Base-by-base conservation (phyloP, 768 basidiomycete species). In the Leccinum imitatum region DNA sequence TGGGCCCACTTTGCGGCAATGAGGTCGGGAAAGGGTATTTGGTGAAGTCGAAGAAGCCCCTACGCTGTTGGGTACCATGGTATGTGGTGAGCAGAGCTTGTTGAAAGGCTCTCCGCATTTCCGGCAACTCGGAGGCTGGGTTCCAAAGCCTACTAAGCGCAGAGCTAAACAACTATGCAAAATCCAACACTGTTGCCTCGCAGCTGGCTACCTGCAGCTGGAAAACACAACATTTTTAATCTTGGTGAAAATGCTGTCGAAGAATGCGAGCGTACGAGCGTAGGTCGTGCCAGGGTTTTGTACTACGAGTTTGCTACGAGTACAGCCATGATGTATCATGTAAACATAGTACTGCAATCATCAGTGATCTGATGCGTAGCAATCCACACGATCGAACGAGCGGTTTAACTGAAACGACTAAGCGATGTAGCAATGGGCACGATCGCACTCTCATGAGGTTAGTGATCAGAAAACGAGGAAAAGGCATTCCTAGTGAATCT, bases 21-120 rank as follows among this genome's bases (percentile, higher is more conserved):
- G 79, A 76, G 6, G 79, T 77, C 53, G 81, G 66, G 7, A 77
- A 75, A 2, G 83, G 76, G 25, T 86, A 67, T 56, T 80, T 75
- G 15, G 84, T 80, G 15, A 89, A 72, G 14, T 79, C 81, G 62
- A 87, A 85, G 59, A 82, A 68, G 13, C 73, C 63, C 65, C 82
- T 70, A 39, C 63, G 58, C 47, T 30, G 52, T 31, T 37, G 65
- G 39, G 27, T 17, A 17, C 30, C 41, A 23, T 50, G 59, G 55
- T 25, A 9, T 9, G 61, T 27, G 19, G 52, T 53, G 23, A 50
- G 55, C 14, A 63, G 35, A 25, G 46, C 53, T 27, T 57, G 63
- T 41, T 31, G 65, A 54, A 64, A 13, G 23, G 58, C 51, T 58
- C 57, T 58, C 50, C 64, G 19, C 73, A 73, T 75, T 50, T 58